Evolutionary conservation across 129 eudicot species (phyloP).

Genomic region (Flaveria brownii): DNA sequence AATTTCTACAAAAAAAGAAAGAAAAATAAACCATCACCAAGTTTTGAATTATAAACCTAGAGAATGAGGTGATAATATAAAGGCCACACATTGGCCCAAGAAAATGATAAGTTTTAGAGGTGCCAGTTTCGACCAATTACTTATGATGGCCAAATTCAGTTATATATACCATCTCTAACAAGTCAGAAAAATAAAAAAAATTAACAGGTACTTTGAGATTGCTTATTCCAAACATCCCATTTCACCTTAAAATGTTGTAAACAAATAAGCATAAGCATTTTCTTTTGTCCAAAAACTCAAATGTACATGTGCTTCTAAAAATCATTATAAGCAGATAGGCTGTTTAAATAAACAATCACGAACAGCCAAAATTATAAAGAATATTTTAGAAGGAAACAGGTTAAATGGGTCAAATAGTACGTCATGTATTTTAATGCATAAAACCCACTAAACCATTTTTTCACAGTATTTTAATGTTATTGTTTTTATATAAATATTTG

Average conservation of each 20-base stretch:
- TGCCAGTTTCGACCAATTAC: neutral
- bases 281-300: no score
- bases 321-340: neutral
- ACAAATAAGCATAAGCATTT: no score
- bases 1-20: neutral
- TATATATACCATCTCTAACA: neutral
- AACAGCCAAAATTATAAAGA: neutral
- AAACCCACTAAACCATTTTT: constrained; percentile 6
- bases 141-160: neutral
- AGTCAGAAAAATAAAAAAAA: neutral
- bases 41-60: neutral
- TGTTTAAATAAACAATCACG: neutral
- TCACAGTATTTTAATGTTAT: neutral
- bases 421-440: neutral
- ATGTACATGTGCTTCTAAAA: no score
- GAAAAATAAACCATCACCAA: neutral
- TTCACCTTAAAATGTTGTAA: no score
- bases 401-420: neutral
- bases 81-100: neutral
- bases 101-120: neutral
- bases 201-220: neutral
- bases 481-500: neutral
- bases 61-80: neutral
- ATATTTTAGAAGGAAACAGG: neutral
- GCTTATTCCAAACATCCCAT: neutral